phyloP scores from a whole-genome alignment of 106 monocot genomes.

The Phalaenopsis equestris region DNA sequence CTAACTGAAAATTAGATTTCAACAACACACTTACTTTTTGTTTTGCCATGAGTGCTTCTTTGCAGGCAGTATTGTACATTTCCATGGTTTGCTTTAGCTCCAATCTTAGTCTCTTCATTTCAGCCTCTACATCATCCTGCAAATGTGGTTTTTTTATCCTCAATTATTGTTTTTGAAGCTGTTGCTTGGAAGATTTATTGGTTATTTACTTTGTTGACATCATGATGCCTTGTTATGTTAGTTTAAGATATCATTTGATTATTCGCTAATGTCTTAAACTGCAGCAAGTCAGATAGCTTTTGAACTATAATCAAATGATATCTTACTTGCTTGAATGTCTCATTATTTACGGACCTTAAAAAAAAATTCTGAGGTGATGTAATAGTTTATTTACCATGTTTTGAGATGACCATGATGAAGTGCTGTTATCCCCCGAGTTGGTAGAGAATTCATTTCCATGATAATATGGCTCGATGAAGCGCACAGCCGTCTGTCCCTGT shows the following conservation, averaged over 20 bases:
- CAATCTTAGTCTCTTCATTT: constrained; percentile 64
- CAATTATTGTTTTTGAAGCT: background rate
- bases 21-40: constrained; percentile 30
- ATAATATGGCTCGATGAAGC: constrained; percentile 8
- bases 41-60: constrained; percentile 65
- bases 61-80: constrained; percentile 79
- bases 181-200: background rate
- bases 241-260: background rate
- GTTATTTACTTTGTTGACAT: background rate
- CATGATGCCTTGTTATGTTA: background rate
- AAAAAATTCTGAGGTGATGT: no score
- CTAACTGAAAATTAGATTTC: background rate
- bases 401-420: constrained; percentile 26
- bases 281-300: no score
- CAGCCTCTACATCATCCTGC: constrained; percentile 47
- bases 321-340: no score
- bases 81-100: constrained; percentile 85
- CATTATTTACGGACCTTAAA: no score
- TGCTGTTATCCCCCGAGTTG: constrained; percentile 7
- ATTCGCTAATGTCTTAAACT: no score
- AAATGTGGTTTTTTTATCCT: background rate
- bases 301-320: no score
- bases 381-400: constrained; percentile 11
- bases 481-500: constrained; percentile 1
- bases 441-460: constrained; percentile 21